phyloP scores from a whole-genome alignment of 495 filamentous ascomycete species.

The Lepraria neglecta region DNA sequence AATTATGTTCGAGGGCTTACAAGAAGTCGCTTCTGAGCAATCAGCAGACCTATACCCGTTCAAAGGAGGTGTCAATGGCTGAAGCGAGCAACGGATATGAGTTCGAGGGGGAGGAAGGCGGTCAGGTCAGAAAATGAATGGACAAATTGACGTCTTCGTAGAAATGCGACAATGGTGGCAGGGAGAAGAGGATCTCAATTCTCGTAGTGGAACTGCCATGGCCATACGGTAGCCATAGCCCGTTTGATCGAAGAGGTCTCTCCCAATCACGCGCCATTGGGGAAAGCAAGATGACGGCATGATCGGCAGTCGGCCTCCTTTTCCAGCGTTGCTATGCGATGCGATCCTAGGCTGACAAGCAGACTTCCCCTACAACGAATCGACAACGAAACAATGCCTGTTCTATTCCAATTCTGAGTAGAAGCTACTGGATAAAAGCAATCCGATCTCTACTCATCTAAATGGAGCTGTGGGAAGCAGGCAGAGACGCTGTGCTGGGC shows the following conservation, averaged over 20 bases:
- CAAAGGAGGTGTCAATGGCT: neutral
- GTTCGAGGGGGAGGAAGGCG: neutral
- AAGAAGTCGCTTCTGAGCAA: neutral
- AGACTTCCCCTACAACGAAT: neutral
- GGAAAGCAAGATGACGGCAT: conserved; percentile 3
- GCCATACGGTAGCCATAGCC: neutral
- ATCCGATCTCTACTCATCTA: no score
- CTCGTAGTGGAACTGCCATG: neutral
- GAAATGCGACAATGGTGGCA: neutral
- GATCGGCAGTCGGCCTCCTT: conserved; percentile 1
- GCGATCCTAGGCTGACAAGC: neutral
- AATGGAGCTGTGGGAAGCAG: no score
- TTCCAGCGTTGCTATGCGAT: neutral
- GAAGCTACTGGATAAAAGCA: no score
- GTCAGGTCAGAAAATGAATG: neutral
- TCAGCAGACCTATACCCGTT: neutral
- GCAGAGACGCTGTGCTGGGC: no score
- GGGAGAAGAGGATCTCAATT: neutral
- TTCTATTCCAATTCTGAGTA: no score
- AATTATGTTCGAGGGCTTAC: conserved; percentile 5
- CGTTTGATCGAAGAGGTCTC: neutral
- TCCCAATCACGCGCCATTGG: conserved; percentile 1
- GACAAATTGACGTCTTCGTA: neutral
- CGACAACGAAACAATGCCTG: no score
- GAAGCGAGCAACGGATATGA: neutral